Evolutionary conservation across 805 yeast species (phyloP), one percentile per base, ranked within the genome.

Genomic region (Dipodascus albidus): DNA sequence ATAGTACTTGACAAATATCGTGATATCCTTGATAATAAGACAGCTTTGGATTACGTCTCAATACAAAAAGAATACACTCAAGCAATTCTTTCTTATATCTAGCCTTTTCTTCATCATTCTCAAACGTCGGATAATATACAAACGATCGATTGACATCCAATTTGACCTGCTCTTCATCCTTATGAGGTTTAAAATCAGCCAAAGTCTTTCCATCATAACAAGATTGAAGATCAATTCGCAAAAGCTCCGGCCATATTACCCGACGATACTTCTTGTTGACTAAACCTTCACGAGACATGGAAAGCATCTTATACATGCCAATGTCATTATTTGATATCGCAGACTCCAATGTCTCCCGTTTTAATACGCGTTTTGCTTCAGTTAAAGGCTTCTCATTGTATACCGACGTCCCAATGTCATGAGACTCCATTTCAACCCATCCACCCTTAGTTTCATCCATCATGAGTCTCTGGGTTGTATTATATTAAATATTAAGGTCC

Each of bases 21-120:
- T 91, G 98, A 66, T 77, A 87, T 0, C 99, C 99, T 68, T 91
- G 99, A 66, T 89, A 91, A 67, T 91, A 91, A 55, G 79, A 73
- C 47, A 90, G 70, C 2, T 67, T 61, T 0, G 90, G 90, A 58
- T 82, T 70, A 15, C 72, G 74, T 42, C 87, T 68, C 14, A 93
- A 70, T 1, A 88, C 71, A 19, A 71, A 70, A 14, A 77, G 66
- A 2, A 87, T 75, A 14, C 83, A 57, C 3, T 64, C 44, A 11
- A 38, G 64, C 22, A 62, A 64, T 50, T 83, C 68, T 49, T 74
- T 63, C 23, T 63, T 62, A 55, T 76, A 72, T 50, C 81, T 66
- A n/a, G 54, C 50, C 52, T 49, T 51, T 44, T 23, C 31, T 19
- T 50, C 54, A 55, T 1, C 60, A 23, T 2, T 49, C 41, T 49